Conservation (phyloP, 1,284 basidiomycete genomes). For the Rhodotorula sp. region DNA sequence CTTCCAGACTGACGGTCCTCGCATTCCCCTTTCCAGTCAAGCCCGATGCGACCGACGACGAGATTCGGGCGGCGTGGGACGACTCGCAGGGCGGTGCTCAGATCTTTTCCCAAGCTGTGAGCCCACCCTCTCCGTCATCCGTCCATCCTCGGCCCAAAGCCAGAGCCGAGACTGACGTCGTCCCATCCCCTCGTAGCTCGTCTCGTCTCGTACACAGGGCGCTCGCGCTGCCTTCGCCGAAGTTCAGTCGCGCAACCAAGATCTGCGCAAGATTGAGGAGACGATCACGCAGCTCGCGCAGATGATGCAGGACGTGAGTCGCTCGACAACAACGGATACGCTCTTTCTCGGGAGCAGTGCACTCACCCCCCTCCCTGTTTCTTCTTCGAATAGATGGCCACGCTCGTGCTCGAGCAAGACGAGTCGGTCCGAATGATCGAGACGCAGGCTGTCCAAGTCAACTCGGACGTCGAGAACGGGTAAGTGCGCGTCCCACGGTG, state of each 20-base stretch:
- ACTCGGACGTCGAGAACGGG: slow-evolving; percentile 67
- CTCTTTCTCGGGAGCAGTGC: too few relatives aligned
- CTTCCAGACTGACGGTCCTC: background rate
- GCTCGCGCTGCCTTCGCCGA: slow-evolving; percentile 80
- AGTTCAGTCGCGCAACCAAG: slow-evolving; percentile 85
- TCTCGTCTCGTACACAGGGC: slow-evolving; percentile 77
- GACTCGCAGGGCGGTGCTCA: slow-evolving; percentile 69
- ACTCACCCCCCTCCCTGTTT: slow-evolving; percentile 55
- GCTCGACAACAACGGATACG: too few relatives aligned
- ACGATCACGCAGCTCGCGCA: slow-evolving; percentile 84
- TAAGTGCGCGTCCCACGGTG: too few relatives aligned
- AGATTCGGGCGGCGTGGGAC: slow-evolving; percentile 69
- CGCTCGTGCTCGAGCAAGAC: slow-evolving; percentile 74
- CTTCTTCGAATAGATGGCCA: slow-evolving; percentile 62
- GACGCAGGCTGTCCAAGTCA: slow-evolving; percentile 61
- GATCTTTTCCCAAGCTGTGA: slow-evolving; percentile 82
- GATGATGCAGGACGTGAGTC: slow-evolving; percentile 57
- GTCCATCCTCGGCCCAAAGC: too few relatives aligned
- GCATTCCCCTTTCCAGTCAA: slow-evolving; percentile 59
- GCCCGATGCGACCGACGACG: slow-evolving; percentile 80
- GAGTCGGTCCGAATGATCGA: slow-evolving; percentile 68
- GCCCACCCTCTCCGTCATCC: slow-evolving; percentile 44
- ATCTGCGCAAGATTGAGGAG: slow-evolving; percentile 80
- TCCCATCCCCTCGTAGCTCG: slow-evolving; percentile 57
- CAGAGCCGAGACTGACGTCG: too few relatives aligned